Evolutionary conservation across 2,329 filamentous ascomycete species (phyloP).

Genomic region (Fusarium pilosicola): DNA sequence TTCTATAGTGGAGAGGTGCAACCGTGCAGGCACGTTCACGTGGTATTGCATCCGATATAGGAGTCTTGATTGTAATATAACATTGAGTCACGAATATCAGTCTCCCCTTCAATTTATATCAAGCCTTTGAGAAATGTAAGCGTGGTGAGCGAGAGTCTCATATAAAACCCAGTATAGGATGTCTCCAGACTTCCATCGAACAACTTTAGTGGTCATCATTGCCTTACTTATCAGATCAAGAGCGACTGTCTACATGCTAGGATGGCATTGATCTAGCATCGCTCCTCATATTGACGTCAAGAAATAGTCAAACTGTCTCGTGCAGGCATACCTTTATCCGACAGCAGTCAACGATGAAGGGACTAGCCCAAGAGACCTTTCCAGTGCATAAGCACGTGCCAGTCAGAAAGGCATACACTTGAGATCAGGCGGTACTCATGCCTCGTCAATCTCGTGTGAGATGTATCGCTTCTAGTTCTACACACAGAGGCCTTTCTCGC

Average conservation of each 20-base stretch:
- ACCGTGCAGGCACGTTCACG: neutral
- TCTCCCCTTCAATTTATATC: no score
- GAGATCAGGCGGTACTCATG: no score
- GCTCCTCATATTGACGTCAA: neutral
- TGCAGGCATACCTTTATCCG: neutral
- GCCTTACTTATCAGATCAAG: neutral
- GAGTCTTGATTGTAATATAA: neutral
- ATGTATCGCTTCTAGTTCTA: neutral
- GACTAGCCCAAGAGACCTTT: neutral
- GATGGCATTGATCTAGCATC: fast-evolving
- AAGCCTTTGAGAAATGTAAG: no score
- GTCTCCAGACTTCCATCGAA: neutral
- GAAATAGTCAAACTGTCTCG: fast-evolving
- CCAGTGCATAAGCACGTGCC: no score
- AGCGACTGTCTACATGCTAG: fast-evolving
- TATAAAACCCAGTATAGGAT: fast-evolving
- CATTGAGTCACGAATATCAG: neutral
- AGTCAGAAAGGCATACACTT: no score
- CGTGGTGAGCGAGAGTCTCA: neutral
- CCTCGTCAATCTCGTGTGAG: neutral
- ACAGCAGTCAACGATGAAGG: neutral
- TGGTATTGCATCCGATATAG: neutral
- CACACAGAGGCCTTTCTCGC: neutral
- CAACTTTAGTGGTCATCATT: no score
- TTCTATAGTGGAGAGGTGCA: neutral